Conservation (phyloP, 1,284 basidiomycete species). For the Amylostereum areolatum region DNA sequence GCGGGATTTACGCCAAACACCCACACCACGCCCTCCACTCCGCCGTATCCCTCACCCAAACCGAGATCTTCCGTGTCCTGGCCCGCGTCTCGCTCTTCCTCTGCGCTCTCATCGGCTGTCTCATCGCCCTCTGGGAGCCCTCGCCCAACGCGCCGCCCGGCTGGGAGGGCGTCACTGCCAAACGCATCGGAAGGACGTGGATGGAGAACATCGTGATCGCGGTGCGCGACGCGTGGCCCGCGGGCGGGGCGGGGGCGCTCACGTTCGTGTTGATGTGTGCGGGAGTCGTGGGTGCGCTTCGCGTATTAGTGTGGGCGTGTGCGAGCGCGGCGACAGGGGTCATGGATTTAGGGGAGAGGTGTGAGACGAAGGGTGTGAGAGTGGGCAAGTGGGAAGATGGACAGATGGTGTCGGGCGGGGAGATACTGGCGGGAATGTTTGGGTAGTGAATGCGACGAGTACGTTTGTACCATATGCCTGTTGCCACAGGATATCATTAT, state of each 20-base stretch:
- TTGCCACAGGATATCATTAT: not conserved
- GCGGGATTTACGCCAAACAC: too few relatives aligned
- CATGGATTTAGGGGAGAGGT: not conserved
- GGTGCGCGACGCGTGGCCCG: conserved; percentile 9
- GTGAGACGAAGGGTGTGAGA: not conserved
- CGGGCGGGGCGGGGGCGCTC: conserved; percentile 7
- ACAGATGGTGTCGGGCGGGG: conserved; percentile 8
- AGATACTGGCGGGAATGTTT: conserved; percentile 8
- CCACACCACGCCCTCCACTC: too few relatives aligned
- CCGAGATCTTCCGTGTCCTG: not conserved
- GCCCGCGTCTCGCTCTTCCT: conserved; percentile 4
- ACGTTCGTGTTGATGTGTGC: conserved; percentile 3
- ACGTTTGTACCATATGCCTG: not conserved
- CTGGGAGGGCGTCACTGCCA: not conserved
- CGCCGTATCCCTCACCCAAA: too few relatives aligned
- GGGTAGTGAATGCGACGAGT: conserved; percentile 8
- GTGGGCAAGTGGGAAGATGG: conserved; percentile 10
- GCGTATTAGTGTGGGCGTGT: conserved; percentile 2
- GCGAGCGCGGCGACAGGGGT: not conserved
- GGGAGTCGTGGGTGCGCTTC: not conserved
- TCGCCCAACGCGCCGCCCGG: conserved; percentile 1
- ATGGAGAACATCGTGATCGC: conserved; percentile 6
- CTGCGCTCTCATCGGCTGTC: conserved; percentile 3
- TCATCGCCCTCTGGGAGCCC: conserved; percentile 6
- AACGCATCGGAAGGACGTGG: not conserved